Evolutionary conservation across 108 stramenopile species (phyloP).

Genomic region (Conticribra weissflogii): DNA sequence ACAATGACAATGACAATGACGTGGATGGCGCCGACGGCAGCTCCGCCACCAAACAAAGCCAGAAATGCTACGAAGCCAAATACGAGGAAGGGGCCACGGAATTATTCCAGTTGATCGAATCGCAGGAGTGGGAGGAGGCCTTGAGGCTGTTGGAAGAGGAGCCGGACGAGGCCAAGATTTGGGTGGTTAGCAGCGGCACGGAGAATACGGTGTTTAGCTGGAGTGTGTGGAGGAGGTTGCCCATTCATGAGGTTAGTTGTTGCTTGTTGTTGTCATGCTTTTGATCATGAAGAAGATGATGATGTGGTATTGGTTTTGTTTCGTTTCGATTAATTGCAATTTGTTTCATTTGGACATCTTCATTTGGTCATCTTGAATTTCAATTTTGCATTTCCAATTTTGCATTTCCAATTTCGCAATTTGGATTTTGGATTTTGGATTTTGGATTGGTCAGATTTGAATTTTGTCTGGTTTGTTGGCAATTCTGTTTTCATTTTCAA

Average conservation of each 20-base stretch:
- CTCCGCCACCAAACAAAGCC: background rate
- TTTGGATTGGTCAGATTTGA: too few species aligned
- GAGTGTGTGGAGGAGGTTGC: slow-evolving; percentile 68
- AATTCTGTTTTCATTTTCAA: too few species aligned
- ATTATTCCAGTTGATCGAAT: background rate
- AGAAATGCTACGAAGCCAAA: background rate
- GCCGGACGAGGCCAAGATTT: slow-evolving; percentile 50
- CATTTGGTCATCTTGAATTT: too few species aligned
- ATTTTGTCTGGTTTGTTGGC: too few species aligned
- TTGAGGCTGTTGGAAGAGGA: slow-evolving; percentile 8
- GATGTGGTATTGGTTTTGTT: background rate
- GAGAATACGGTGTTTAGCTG: slow-evolving; percentile 55
- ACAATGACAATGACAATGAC: background rate
- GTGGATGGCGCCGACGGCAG: too few species aligned
- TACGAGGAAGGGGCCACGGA: background rate
- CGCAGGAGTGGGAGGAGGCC: background rate
- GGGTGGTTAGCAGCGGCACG: slow-evolving; percentile 59
- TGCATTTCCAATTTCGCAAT: too few species aligned
- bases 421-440: too few species aligned
- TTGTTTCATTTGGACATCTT: too few species aligned
- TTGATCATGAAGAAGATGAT: background rate
- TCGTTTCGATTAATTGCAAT: too few species aligned
- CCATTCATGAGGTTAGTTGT: slow-evolving; percentile 66
- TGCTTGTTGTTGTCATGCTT: background rate
- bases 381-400: too few species aligned